Evolutionary conservation across 2,329 filamentous ascomycete species (phyloP).

Genomic region (Orbilia blumenaviensis): DNA sequence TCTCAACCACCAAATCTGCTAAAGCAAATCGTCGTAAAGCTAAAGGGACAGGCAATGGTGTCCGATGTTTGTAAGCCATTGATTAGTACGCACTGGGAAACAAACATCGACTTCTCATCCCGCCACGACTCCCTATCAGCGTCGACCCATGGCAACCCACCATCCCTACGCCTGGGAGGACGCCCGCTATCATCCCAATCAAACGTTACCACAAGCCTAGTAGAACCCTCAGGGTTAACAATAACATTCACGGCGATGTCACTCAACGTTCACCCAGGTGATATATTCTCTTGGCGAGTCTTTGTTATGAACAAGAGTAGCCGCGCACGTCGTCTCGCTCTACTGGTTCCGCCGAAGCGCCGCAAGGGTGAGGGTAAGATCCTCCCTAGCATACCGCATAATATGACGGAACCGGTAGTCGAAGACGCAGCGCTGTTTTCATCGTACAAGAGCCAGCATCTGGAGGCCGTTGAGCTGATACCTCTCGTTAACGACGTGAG

Average conservation of each 20-base stretch:
- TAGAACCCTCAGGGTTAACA: slow-evolving; percentile 66
- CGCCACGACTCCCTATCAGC: slow-evolving; percentile 64
- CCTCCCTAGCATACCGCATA: slow-evolving; percentile 59
- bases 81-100: slow-evolving; percentile 74
- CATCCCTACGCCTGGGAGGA: slow-evolving; percentile 67
- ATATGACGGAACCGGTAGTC: slow-evolving; percentile 72
- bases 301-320: slow-evolving; percentile 78
- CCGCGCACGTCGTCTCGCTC: slow-evolving; percentile 73
- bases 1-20: slow-evolving; percentile 62
- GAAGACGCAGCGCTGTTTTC: slow-evolving; percentile 77
- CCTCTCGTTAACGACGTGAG: slow-evolving; percentile 78
- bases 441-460: slow-evolving; percentile 72
- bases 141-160: slow-evolving; percentile 65
- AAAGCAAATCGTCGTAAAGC: slow-evolving; percentile 62
- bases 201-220: slow-evolving; percentile 64
- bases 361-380: slow-evolving; percentile 64
- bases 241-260: slow-evolving; percentile 75
- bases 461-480: slow-evolving; percentile 74
- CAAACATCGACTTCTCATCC: slow-evolving; percentile 72
- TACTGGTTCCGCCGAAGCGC: slow-evolving; percentile 73
- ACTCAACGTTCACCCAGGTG: slow-evolving; percentile 69
- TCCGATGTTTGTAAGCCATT: slow-evolving; percentile 69
- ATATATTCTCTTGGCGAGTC: slow-evolving; percentile 76
- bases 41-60: slow-evolving; percentile 67
- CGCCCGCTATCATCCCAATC: slow-evolving; percentile 61